These are phyloP conservation scores for Herpetomonas tarakana DNA, from an alignment of 208 protist species.

Conservation along the genomic window DNA sequence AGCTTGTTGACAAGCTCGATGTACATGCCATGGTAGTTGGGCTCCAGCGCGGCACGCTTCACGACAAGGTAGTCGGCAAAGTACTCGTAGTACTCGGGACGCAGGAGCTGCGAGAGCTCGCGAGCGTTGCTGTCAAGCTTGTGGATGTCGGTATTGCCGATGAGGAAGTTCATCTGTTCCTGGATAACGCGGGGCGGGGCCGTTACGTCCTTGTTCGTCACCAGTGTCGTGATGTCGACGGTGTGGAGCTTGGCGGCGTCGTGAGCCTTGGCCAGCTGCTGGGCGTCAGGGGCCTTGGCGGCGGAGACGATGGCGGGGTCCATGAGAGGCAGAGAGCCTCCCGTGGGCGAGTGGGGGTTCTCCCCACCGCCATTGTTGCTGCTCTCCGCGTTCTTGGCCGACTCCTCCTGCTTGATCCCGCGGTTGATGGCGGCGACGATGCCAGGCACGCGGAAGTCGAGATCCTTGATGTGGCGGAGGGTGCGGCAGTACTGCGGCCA, in stretches of 20 bases:
- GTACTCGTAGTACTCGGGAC: conserved; percentile 88
- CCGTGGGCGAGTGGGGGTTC: conserved; percentile 19
- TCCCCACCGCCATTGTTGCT: conserved; percentile 17
- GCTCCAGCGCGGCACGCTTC: conserved; percentile 97
- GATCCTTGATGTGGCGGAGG: conserved; percentile 78
- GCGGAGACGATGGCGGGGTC: conserved; percentile 75
- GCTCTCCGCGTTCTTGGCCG: conserved; percentile 16
- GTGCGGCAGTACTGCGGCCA: conserved; percentile 94
- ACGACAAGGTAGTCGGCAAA: conserved; percentile 98
- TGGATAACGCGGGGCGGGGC: conserved; percentile 85
- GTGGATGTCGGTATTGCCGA: conserved; percentile 87
- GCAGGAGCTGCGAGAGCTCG: conserved; percentile 77
- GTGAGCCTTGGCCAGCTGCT: conserved; percentile 26
- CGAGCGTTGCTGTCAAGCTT: conserved; percentile 80
- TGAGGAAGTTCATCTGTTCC: conserved; percentile 91
- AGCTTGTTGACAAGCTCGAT: conserved; percentile 80
- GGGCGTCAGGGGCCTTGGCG: conserved; percentile 18
- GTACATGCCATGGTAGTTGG: conserved; percentile 97
- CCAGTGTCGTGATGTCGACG: conserved; percentile 79
- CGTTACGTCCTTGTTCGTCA: conserved; percentile 69
- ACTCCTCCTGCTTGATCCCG: conserved; percentile 75
- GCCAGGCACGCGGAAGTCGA: conserved; percentile 87
- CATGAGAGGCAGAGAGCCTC: conserved; percentile 21
- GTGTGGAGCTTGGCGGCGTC: conserved; percentile 73
- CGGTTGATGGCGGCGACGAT: conserved; percentile 87